Percentiles rank a stretch among this genome's conserved stretches.
Conservation (phyloP, 2,329 filamentous ascomycete species). For the Karstenula rhodostoma region DNA sequence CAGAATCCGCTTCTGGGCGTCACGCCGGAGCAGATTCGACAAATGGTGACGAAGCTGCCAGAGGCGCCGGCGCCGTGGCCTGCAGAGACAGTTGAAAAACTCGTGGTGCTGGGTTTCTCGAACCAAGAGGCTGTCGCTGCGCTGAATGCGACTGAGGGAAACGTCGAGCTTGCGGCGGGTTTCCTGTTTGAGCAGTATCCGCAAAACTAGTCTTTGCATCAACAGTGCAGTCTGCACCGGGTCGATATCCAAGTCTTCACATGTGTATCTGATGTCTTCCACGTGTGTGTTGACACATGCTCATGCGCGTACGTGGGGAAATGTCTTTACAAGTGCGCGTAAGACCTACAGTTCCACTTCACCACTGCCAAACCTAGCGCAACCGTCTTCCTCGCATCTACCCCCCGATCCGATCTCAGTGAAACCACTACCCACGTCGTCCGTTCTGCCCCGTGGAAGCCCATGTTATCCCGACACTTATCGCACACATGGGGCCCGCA, state of each 20-base stretch:
- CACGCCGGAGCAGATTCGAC: constrained; percentile 42
- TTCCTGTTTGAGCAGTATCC: constrained; percentile 55
- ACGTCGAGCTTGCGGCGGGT: constrained; percentile 59
- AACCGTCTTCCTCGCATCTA: not conserved
- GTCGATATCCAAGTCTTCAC: not conserved
- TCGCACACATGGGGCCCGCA: not conserved
- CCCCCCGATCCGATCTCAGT: not conserved
- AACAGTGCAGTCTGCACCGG: not conserved
- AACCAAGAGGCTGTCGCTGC: constrained; percentile 57
- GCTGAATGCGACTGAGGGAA: constrained; percentile 58
- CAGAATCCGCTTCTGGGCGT: constrained; percentile 30
- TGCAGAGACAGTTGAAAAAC: constrained; percentile 51
- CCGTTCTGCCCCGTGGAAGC: not conserved
- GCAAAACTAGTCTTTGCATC: constrained; percentile 14
- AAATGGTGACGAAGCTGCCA: constrained; percentile 44
- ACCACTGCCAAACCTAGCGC: not conserved
- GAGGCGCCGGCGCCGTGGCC: constrained; percentile 48
- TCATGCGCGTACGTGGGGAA: not conserved
- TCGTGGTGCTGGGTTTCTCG: constrained; percentile 57
- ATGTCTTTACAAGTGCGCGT: not conserved
- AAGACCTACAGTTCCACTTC: too few species aligned
- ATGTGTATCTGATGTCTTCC: not conserved
- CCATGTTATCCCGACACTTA: not conserved
- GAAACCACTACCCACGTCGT: too few species aligned
- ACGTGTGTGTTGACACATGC: not conserved